Conservation (phyloP, 768 basidiomycete species). For the Boletus insuetus region DNA sequence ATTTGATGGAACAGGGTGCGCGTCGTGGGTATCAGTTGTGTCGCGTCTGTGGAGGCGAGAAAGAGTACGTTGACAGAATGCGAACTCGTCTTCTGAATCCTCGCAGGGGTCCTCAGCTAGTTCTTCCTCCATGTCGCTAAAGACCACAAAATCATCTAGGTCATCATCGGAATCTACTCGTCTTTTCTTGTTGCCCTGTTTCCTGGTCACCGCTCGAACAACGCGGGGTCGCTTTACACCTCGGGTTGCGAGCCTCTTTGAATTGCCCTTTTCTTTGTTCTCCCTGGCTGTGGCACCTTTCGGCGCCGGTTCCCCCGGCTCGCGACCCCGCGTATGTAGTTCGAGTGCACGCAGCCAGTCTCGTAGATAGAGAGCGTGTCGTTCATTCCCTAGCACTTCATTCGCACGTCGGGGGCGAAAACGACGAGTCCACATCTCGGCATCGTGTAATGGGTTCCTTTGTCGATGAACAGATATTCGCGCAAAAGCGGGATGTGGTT, state of each 20-base stretch:
- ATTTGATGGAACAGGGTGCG: not conserved
- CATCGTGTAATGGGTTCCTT: conserved; percentile 14
- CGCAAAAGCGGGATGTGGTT: conserved; percentile 50
- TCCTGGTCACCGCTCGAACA: conserved; percentile 50
- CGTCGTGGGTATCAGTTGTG: not conserved
- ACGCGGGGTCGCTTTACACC: conserved; percentile 59
- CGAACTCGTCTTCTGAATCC: conserved; percentile 38
- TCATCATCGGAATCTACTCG: conserved; percentile 55
- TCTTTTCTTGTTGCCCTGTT: conserved; percentile 50
- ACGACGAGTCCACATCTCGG: conserved; percentile 65
- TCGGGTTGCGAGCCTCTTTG: conserved; percentile 27
- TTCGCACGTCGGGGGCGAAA: conserved; percentile 73
- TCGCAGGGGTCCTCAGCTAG: conserved; percentile 31
- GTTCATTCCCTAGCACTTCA: conserved; percentile 78
- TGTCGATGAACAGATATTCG: conserved; percentile 32
- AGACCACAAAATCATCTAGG: conserved; percentile 55
- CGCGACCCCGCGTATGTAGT: conserved; percentile 39
- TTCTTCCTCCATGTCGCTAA: conserved; percentile 35
- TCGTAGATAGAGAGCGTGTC: conserved; percentile 64
- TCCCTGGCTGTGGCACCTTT: conserved; percentile 1
- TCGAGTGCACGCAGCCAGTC: conserved; percentile 78
- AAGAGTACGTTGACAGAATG: conserved; percentile 26
- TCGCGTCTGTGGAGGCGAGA: conserved; percentile 15
- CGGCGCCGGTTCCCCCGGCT: conserved; percentile 1
- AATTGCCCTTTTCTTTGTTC: conserved; percentile 22